phyloP scores from a whole-genome alignment of 495 filamentous ascomycete genomes.

The Arthonia radiata region DNA sequence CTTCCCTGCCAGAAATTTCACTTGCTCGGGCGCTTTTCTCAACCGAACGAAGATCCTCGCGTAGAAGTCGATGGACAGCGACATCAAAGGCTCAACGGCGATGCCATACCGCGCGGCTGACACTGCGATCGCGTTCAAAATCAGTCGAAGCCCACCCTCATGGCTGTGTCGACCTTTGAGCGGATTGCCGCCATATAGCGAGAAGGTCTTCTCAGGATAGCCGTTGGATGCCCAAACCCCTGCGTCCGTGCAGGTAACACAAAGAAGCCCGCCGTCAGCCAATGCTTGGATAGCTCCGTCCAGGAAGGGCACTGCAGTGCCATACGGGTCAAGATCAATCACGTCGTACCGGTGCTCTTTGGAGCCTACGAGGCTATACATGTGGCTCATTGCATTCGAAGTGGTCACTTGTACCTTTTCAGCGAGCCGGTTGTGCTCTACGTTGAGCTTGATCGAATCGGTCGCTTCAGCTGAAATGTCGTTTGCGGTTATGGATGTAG shows the following conservation, averaged over 20 bases:
- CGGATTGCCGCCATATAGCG: constrained; percentile 73
- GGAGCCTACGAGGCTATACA: constrained; percentile 47
- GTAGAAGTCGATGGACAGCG: constrained; percentile 89
- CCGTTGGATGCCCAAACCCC: constrained; percentile 80
- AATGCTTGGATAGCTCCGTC: constrained; percentile 72
- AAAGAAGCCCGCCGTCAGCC: constrained; percentile 67
- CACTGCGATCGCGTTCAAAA: constrained; percentile 54
- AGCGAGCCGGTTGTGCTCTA: constrained; percentile 50
- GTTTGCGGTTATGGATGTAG: constrained; percentile 66
- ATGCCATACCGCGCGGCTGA: constrained; percentile 70
- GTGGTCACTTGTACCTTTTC: constrained; percentile 45
- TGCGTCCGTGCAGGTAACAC: constrained; percentile 89
- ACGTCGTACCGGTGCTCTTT: too few species aligned
- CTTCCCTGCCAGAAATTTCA: constrained; percentile 72
- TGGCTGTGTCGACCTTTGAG: constrained; percentile 63
- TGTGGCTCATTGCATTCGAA: constrained; percentile 67
- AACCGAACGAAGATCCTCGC: constrained; percentile 74
- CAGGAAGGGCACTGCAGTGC: constrained; percentile 70
- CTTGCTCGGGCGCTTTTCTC: constrained; percentile 46
- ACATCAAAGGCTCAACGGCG: constrained; percentile 73
- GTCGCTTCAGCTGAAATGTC: constrained; percentile 60
- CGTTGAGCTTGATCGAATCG: constrained; percentile 56
- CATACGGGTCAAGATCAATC: constrained; percentile 92
- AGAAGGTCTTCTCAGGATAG: constrained; percentile 77
- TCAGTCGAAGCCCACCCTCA: constrained; percentile 69